Percentiles rank a stretch among this genome's conserved stretches.
phyloP scores from a whole-genome alignment of 768 basidiomycete genomes.

The Paxillus rubicundulus region DNA sequence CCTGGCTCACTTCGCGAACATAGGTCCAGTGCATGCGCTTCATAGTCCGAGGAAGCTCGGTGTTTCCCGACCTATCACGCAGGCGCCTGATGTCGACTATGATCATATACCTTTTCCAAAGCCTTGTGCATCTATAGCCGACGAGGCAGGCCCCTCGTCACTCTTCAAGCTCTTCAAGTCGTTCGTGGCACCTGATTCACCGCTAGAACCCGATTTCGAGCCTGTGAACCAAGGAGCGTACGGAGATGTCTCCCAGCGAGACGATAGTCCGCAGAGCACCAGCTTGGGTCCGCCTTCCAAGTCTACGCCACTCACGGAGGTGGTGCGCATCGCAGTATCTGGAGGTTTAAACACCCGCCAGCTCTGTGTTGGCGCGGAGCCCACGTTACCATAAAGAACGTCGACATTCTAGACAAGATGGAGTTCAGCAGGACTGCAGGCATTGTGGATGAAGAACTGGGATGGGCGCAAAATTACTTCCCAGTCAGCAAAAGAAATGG shows the following conservation, averaged over 20 bases:
- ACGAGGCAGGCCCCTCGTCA: slow-evolving; percentile 35
- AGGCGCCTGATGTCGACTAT: slow-evolving; percentile 55
- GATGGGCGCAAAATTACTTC: slow-evolving; percentile 48
- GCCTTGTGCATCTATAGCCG: slow-evolving; percentile 32
- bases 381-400: slow-evolving; percentile 61
- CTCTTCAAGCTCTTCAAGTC: slow-evolving; percentile 35
- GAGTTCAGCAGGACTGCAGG: slow-evolving; percentile 62
- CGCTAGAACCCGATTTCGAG: slow-evolving; percentile 25
- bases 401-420: slow-evolving; percentile 82
- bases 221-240: slow-evolving; percentile 18
- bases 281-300: slow-evolving; percentile 63
- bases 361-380: slow-evolving; percentile 61
- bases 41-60: slow-evolving; percentile 32
- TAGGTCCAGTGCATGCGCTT: slow-evolving; percentile 39
- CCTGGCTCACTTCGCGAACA: slow-evolving; percentile 34
- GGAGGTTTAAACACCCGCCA: slow-evolving; percentile 83
- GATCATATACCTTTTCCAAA: slow-evolving; percentile 64
- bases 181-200: slow-evolving; percentile 20
- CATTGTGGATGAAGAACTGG: slow-evolving; percentile 62
- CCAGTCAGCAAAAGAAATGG: slow-evolving; percentile 2
- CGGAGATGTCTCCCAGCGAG: slow-evolving; percentile 24
- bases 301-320: slow-evolving; percentile 71
- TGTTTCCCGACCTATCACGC: slow-evolving; percentile 47
- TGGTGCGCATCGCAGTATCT: slow-evolving; percentile 74
- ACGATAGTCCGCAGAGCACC: slow-evolving; percentile 32